These are phyloP conservation scores for Gossypium aridum DNA, from an alignment of 441 rosid genomes.

Conservation along the genomic window DNA sequence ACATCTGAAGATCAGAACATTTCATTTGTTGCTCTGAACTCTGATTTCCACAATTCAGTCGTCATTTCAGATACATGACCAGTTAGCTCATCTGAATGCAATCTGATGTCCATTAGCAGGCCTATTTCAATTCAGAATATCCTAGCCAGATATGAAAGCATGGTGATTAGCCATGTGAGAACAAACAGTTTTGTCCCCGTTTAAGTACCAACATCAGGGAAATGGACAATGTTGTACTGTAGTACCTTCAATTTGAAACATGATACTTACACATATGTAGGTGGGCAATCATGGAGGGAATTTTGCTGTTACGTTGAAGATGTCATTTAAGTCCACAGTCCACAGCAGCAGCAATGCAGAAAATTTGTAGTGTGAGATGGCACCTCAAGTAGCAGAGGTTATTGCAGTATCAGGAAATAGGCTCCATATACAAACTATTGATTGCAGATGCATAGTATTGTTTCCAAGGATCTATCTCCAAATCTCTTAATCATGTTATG, in stretches of 20 bases:
- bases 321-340: not conserved
- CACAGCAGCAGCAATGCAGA: not conserved
- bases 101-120: not conserved
- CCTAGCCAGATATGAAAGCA: not conserved
- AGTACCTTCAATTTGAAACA: not conserved
- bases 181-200: no score
- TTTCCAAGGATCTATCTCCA: not conserved
- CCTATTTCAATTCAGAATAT: no score
- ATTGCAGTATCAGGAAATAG: not conserved
- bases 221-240: not conserved
- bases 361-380: not conserved
- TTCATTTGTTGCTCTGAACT: not conserved
- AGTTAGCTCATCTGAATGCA: not conserved
- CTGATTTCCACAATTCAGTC: not conserved
- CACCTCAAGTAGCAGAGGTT: slow-evolving; percentile 3
- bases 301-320: no score
- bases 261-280: not conserved
- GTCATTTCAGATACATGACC: not conserved
- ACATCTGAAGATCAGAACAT: not conserved
- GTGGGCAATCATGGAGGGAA: no score
- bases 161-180: not conserved
- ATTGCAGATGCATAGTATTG: not conserved
- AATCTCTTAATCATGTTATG: not conserved
- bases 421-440: not conserved
- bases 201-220: no score